Percentiles rank a stretch among this genome's conserved stretches.
phyloP scores from a whole-genome alignment of 106 monocot genomes.

The Dactylorhiza incarnata region DNA sequence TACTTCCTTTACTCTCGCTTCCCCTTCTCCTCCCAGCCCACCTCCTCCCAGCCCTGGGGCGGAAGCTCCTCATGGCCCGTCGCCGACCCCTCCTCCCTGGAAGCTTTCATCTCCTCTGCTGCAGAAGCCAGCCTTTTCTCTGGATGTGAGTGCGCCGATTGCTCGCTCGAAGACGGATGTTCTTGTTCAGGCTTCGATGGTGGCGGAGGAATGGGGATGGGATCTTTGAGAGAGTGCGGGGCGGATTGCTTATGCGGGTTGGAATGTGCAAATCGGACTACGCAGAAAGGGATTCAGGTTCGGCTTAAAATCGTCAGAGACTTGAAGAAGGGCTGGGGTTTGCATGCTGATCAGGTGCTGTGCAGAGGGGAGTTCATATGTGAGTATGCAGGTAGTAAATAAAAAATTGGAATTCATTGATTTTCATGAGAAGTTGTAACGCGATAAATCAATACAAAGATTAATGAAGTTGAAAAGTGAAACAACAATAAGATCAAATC shows the following conservation, averaged over 20 bases:
- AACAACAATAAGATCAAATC: too few species aligned
- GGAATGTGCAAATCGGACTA: constrained; percentile 36
- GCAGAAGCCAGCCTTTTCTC: not conserved
- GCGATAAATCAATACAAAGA: too few species aligned
- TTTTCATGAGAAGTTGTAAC: too few species aligned
- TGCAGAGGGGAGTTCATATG: constrained; percentile 44
- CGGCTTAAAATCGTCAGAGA: constrained; percentile 34
- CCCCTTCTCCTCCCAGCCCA: constrained; percentile 34
- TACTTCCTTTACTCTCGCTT: constrained; percentile 24
- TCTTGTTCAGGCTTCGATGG: constrained; percentile 11
- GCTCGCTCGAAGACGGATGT: constrained; percentile 8
- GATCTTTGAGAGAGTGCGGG: constrained; percentile 42
- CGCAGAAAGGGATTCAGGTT: constrained; percentile 41
- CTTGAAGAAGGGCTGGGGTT: constrained; percentile 54
- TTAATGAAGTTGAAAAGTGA: too few species aligned
- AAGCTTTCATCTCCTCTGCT: constrained; percentile 1
- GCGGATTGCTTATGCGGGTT: constrained; percentile 29
- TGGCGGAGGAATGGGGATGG: constrained; percentile 7
- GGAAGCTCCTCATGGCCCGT: not conserved
- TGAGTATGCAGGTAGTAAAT: constrained; percentile 49
- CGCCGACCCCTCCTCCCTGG: constrained; percentile 5
- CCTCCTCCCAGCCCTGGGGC: constrained; percentile 37
- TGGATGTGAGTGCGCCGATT: constrained; percentile 34
- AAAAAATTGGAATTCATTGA: too few species aligned
- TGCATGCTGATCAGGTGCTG: constrained; percentile 41